Percentiles rank a stretch among this genome's conserved stretches.
phyloP scores from a whole-genome alignment of 306 rosid species.

The Chamaecrista fasciculata region DNA sequence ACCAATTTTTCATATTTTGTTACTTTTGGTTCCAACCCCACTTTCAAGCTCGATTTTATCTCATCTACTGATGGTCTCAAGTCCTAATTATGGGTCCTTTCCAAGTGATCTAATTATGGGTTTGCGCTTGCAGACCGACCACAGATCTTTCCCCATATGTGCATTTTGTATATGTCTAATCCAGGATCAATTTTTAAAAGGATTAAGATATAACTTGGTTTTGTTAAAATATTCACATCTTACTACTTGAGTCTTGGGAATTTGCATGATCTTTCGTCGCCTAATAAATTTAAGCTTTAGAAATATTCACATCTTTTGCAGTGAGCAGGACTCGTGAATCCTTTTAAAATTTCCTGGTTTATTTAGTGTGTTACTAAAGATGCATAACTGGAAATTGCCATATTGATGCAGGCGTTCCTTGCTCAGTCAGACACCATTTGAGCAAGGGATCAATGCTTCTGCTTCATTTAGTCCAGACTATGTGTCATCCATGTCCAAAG shows the following conservation, averaged over 20 bases:
- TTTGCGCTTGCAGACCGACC: background rate
- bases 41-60: too few relatives aligned
- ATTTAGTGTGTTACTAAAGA: background rate
- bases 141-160: background rate
- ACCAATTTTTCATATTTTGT: too few relatives aligned
- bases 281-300: background rate
- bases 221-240: background rate
- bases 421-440: slow-evolving; percentile 81
- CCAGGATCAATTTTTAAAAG: background rate
- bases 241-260: too few relatives aligned
- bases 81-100: too few relatives aligned
- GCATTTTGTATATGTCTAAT: background rate
- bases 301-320: background rate
- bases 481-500: slow-evolving; percentile 33
- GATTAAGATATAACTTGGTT: too few relatives aligned
- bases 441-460: slow-evolving; percentile 33
- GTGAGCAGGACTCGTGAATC: background rate
- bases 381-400: slow-evolving; percentile 30
- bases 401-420: slow-evolving; percentile 86
- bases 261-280: too few relatives aligned
- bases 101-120: background rate
- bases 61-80: too few relatives aligned
- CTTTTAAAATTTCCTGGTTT: background rate
- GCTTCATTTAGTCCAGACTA: slow-evolving; percentile 45
- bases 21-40: too few relatives aligned